Evolutionary conservation across 345 rosid species (phyloP), one percentile per base, ranked within the genome.

Genomic region (Crucihimalaya himalaica): DNA sequence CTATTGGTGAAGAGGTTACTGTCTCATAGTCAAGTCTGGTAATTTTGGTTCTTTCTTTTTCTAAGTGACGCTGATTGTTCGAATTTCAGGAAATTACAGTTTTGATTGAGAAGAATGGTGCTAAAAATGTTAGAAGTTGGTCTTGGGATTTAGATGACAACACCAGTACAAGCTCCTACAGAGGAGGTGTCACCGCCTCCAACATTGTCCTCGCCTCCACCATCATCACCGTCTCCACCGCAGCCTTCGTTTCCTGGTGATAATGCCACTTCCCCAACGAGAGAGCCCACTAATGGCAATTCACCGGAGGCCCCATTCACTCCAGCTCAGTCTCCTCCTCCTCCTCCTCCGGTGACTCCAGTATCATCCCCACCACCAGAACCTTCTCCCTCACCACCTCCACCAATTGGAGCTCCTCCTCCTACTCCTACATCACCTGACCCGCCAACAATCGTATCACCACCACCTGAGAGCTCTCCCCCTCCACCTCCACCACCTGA

Each of bases 81-180:
- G 4, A 45, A 2, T 45, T 43, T 48, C 53, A 48, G 19, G 53
- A 20, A 20, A 48, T 0, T 48, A 10, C 23, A 5, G 55, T 12
- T 21, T 21, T 23, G 7, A 4, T 10, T 51, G 29, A 51, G 4
- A 5, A 51, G 27, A 12, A 8, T 21, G 28, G 5, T 57, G 7
- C n/a, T 59, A 73, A 52, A 50, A 6, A 42, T 69, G 70, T 32
- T 43, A 21, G 46, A 32, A 39, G 54, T 34, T 54, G 45, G 27
- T 63, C 10, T 71, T 35, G 20, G 19, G 76, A 42, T 59, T 70
- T 47, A 70, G 81, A 93, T 93, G 98, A 84, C 97, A 39, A 66
- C 89, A 51, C 64, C 83, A 5, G 74, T 82, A 23, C 89, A 87
- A 62, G 19, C 92, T 31, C 86, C 90, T 53, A n/a, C 81, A 50